Evolutionary conservation across 164 flowering plant species (phyloP).

Genomic region (Piper betle): DNA sequence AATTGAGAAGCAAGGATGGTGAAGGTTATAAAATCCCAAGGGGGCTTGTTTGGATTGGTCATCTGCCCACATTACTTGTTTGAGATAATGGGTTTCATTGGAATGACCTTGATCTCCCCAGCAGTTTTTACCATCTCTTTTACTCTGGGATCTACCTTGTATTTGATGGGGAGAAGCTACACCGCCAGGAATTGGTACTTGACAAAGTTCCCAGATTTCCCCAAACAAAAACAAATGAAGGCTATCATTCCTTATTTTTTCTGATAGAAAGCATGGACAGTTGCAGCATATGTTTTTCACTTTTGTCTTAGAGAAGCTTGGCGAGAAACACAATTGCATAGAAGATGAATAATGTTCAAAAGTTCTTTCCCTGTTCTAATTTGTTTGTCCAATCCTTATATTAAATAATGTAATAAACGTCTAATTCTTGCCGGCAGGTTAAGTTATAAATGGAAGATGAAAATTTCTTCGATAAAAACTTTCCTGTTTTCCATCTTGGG

Average conservation of each 20-base stretch:
- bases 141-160: conserved; percentile 24
- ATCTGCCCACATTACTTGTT: conserved; percentile 75
- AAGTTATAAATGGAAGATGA: too few species aligned
- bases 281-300: background rate
- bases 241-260: conserved; percentile 53
- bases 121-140: conserved; percentile 26
- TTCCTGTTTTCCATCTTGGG: too few species aligned
- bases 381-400: too few species aligned
- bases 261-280: conserved; percentile 7
- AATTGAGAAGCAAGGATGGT: conserved; percentile 24
- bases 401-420: too few species aligned
- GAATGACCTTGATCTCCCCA: conserved; percentile 53
- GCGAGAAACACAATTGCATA: too few species aligned
- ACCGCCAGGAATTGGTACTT: conserved; percentile 58
- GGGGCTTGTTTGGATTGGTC: conserved; percentile 45
- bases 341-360: too few species aligned
- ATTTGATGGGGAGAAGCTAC: conserved; percentile 54
- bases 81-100: conserved; percentile 38
- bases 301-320: background rate
- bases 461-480: too few species aligned
- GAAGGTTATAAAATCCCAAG: conserved; percentile 51
- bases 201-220: conserved; percentile 57
- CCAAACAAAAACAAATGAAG: conserved; percentile 26
- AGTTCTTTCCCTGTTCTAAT: too few species aligned
- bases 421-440: too few species aligned